Conservation (phyloP, 1,139 yeast genomes). For the Arxiozyma heterogenica region DNA sequence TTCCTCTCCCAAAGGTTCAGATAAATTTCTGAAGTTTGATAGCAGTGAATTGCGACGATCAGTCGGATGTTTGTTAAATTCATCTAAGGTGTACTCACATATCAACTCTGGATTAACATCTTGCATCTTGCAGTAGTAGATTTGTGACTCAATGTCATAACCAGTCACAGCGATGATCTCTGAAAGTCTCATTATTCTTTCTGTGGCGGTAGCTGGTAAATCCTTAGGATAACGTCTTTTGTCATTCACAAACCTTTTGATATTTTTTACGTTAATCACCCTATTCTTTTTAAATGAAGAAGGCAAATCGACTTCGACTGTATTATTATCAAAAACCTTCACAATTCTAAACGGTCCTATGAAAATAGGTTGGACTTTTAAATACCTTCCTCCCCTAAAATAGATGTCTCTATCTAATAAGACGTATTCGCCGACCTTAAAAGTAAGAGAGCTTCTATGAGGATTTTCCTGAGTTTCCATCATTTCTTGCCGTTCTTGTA, state of each 20-base stretch:
- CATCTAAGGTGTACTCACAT: constrained; percentile 1
- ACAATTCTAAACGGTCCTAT: constrained; percentile 11
- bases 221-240: background rate
- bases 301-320: constrained; percentile 10
- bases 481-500: constrained; percentile 2
- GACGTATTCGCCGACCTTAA: constrained; percentile 87
- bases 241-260: background rate
- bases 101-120: constrained; percentile 4
- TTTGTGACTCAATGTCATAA: constrained; percentile 4
- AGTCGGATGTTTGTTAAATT: background rate
- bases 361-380: constrained; percentile 9
- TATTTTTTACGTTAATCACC: constrained; percentile 5
- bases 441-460: constrained; percentile 91
- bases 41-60: background rate
- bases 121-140: constrained; percentile 4
- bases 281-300: constrained; percentile 4
- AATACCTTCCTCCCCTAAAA: constrained; percentile 7
- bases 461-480: constrained; percentile 7
- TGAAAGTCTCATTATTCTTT: background rate
- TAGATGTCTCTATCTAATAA: constrained; percentile 9
- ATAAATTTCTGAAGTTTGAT: background rate
- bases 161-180: constrained; percentile 4
- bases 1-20: background rate
- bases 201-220: background rate
- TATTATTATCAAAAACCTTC: constrained; percentile 6